Evolutionary conservation across 495 filamentous ascomycete genomes (phyloP).

Genomic region (Penicillium riverlandense): DNA sequence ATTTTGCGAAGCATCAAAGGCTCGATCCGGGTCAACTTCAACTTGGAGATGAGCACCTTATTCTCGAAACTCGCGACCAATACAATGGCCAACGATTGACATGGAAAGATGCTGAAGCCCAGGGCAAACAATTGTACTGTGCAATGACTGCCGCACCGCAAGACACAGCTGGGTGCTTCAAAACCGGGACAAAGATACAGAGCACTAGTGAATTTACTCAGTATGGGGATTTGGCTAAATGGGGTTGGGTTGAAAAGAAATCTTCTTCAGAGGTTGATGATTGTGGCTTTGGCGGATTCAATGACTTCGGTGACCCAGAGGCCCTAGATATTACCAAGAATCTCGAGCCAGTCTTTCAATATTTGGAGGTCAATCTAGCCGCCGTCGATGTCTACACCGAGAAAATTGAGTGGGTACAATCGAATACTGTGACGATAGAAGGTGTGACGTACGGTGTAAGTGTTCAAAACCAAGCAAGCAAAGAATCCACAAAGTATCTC

Average conservation of each 20-base stretch:
- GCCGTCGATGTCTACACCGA: too few species aligned
- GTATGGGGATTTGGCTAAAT: neutral
- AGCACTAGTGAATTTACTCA: neutral
- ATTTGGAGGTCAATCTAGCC: neutral
- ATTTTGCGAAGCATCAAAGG: too few species aligned
- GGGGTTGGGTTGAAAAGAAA: neutral
- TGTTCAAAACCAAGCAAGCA: neutral
- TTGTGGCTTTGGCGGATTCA: too few species aligned
- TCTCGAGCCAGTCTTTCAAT: neutral
- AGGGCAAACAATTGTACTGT: neutral
- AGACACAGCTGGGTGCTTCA: neutral
- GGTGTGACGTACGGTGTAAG: neutral
- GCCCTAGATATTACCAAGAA: neutral
- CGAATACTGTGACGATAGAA: neutral
- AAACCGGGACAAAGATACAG: neutral
- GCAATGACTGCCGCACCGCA: neutral
- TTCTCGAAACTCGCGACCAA: neutral
- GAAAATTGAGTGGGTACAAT: neutral
- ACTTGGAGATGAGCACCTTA: neutral
- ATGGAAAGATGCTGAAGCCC: neutral
- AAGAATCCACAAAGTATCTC: neutral
- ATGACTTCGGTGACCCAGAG: too few species aligned
- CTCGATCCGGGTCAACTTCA: neutral
- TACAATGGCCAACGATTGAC: neutral
- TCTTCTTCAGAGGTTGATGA: neutral